phyloP scores from a whole-genome alignment of 306 rosid species.

The Inga oerstediana region DNA sequence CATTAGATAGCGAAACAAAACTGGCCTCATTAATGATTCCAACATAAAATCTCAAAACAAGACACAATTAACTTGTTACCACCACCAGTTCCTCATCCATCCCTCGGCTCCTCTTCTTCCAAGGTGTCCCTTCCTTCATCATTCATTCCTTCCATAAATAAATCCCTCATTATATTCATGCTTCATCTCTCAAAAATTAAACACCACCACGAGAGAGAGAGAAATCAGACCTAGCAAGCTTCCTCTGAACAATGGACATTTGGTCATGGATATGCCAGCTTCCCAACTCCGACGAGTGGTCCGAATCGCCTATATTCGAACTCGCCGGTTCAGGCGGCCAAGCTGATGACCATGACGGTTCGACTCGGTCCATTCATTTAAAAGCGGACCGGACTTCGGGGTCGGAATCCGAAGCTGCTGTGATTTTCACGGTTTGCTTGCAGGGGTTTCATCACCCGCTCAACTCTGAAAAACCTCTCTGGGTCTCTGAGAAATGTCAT shows the following conservation, averaged over 20 bases:
- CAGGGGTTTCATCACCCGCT: slow-evolving; percentile 57
- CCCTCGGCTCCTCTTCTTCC: slow-evolving; percentile 48
- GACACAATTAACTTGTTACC: slow-evolving; percentile 35
- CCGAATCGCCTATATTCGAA: slow-evolving; percentile 45
- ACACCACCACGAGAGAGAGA: background rate
- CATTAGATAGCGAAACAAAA: slow-evolving; percentile 43
- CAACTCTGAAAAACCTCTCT: slow-evolving; percentile 47
- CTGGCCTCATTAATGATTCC: slow-evolving; percentile 45
- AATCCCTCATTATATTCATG: background rate
- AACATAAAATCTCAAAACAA: slow-evolving; percentile 33
- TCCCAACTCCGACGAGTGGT: slow-evolving; percentile 58
- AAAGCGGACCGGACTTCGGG: slow-evolving; percentile 58
- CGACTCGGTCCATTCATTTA: slow-evolving; percentile 58
- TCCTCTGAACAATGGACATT: slow-evolving; percentile 51
- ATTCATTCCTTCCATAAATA: slow-evolving; percentile 44
- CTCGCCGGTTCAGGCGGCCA: slow-evolving; percentile 51
- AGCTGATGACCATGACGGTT: background rate
- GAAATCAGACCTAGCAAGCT: no score
- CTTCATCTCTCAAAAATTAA: background rate
- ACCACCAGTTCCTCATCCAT: slow-evolving; percentile 56
- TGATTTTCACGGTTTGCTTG: slow-evolving; percentile 58
- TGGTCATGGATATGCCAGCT: slow-evolving; percentile 93
- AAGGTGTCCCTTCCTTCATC: slow-evolving; percentile 47
- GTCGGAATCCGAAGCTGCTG: slow-evolving; percentile 46
- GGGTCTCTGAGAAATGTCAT: slow-evolving; percentile 74